Evolutionary conservation across 371 early-diverging fungal genomes (phyloP).

Genomic region (Batkoa obscura): DNA sequence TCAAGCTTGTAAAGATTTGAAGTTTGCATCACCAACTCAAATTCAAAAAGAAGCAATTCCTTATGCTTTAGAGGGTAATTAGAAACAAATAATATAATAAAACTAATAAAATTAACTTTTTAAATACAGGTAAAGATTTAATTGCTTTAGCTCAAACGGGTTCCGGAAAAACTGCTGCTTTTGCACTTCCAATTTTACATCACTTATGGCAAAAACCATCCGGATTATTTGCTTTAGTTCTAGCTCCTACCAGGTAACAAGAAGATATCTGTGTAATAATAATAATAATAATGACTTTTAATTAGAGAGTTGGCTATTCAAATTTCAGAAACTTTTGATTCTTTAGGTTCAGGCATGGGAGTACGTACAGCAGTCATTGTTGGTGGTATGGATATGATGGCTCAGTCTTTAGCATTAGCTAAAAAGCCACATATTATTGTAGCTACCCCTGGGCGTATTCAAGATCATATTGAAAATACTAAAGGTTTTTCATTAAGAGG

Average conservation of each 20-base stretch:
- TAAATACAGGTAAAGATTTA: constrained; percentile 42
- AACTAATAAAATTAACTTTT: no score
- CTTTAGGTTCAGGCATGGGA: constrained; percentile 78
- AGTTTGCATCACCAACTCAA: constrained; percentile 80
- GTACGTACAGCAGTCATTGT: constrained; percentile 88
- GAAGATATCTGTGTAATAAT: background rate
- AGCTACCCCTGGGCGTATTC: constrained; percentile 94
- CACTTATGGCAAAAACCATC: constrained; percentile 75
- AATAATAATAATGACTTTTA: background rate
- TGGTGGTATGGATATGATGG: constrained; percentile 96
- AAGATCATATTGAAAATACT: constrained; percentile 83
- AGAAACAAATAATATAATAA: background rate
- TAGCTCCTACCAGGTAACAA: constrained; percentile 88
- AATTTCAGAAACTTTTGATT: constrained; percentile 83
- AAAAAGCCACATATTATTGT: constrained; percentile 91
- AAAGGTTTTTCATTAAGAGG: constrained; percentile 76
- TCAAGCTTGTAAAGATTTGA: constrained; percentile 73
- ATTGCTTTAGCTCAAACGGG: constrained; percentile 97
- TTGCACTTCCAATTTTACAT: constrained; percentile 90
- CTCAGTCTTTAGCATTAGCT: constrained; percentile 80
- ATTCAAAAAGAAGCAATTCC: constrained; percentile 87
- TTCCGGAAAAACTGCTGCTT: constrained; percentile 96
- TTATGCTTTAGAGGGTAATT: constrained; percentile 47
- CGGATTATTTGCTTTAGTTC: constrained; percentile 79
- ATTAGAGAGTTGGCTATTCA: constrained; percentile 85